Base-by-base conservation (phyloP, 371 early-diverging fungal species). In the Mortierella sp. region DNA sequence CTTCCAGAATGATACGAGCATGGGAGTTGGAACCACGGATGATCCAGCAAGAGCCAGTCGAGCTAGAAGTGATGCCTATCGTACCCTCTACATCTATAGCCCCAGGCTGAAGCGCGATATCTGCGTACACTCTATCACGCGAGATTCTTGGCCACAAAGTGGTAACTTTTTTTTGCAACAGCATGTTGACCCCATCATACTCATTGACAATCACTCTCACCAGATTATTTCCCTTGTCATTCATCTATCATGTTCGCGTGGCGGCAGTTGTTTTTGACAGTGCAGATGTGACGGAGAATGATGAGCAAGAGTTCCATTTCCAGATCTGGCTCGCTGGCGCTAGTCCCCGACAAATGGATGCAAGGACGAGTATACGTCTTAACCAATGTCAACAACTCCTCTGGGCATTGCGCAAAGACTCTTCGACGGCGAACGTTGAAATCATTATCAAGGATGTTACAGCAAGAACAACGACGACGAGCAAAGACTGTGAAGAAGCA, bases 241-340 rank as follows among this genome's bases (percentile, higher is more conserved):
- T 34, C 34, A 34, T 34, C 34, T 34, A 4, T 7, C 34, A 34
- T 34, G 34, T 10, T 10, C 34, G 10, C 34, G 34, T 10, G 34
- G 4, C 10, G 34, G 34, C 34, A 72, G 72, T 63, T 13, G 64
- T 72, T 10, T 59, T 72, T 39, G 59, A 59, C 31, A 47, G 54
- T 5, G 31, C 7, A 1, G 64, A 64, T 19, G 63, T 73, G 2
- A 18, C 24, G 10, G 73, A 73, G 45, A 53, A 59, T 16, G 27
- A 49, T 1, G 46, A 54, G 1, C 56, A 65, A 24, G 61, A 71
- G 34, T 67, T 64, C 21, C 63, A 73, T 27, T 63, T 73, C 39
- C 73, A 73, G 51, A 48, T 73, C 3, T 73, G 73, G 73, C 68
- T 73, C 2, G 58, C 68, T 5, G 73, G 73, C 1, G 53, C 68